These are phyloP conservation scores for Trichoderma virens DNA, from an alignment of 495 filamentous ascomycete species.

Conservation along the genomic window DNA sequence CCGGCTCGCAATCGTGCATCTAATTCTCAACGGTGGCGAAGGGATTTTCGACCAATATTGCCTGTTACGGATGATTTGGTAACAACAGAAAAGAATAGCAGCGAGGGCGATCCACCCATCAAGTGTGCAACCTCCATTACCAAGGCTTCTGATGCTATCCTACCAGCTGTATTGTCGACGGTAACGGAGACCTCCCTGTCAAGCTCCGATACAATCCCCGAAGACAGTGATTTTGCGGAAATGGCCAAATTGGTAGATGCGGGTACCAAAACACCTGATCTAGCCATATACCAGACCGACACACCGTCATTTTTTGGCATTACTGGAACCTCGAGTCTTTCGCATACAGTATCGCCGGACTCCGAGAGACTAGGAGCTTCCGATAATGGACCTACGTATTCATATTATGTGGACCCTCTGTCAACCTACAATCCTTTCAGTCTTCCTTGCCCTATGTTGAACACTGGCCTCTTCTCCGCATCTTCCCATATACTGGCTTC, in stretches of 20 bases:
- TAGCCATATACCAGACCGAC: neutral
- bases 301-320: neutral
- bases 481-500: neutral
- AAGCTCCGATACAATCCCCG: neutral
- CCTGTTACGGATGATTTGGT: neutral
- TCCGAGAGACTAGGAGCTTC: neutral
- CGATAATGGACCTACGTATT: neutral
- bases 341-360: neutral
- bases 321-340: neutral
- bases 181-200: neutral
- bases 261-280: neutral
- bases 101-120: neutral
- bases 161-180: neutral
- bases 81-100: neutral
- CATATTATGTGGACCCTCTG: neutral
- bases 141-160: neutral
- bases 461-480: neutral
- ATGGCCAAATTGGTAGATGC: neutral
- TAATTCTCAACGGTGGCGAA: neutral
- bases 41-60: neutral
- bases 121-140: neutral
- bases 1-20: neutral
- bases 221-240: neutral
- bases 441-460: neutral
- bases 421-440: neutral